Conservation (phyloP, 2,329 filamentous ascomycete genomes). For the Sporothrix mexicana region DNA sequence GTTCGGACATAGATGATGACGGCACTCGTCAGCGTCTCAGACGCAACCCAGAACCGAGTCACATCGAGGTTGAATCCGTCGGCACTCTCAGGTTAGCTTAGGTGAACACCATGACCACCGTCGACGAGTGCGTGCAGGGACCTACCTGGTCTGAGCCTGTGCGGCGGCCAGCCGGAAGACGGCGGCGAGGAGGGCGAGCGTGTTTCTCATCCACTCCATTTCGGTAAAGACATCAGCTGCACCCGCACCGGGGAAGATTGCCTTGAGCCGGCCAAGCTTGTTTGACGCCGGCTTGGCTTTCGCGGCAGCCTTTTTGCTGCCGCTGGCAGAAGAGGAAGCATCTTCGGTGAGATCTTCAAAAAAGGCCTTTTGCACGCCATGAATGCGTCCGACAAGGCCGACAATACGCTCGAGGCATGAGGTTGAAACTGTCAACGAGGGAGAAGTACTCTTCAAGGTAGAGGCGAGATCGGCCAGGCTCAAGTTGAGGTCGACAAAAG, state of each 20-base stretch:
- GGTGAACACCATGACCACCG: too few species aligned
- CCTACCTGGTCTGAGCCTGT: neutral
- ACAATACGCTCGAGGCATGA: conserved; percentile 26
- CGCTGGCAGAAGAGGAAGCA: neutral
- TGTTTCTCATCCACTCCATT: conserved; percentile 38
- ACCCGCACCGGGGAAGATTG: conserved; percentile 33
- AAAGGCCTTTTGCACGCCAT: conserved; percentile 32
- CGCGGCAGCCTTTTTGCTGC: conserved; percentile 18
- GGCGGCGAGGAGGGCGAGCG: conserved; percentile 30
- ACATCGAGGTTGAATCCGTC: neutral
- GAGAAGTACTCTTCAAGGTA: conserved; percentile 7
- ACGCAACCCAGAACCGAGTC: conserved; percentile 6
- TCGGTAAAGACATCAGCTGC: conserved; percentile 34
- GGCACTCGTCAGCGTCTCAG: conserved; percentile 30
- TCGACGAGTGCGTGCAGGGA: too few species aligned
- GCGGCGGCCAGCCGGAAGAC: conserved; percentile 28
- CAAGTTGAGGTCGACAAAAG: conserved; percentile 37
- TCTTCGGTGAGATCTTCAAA: conserved; percentile 16
- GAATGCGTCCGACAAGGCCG: conserved; percentile 33
- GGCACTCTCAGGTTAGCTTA: neutral
- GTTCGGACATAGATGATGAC: conserved; percentile 31
- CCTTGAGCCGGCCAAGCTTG: conserved; percentile 34
- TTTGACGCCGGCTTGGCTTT: conserved; percentile 26
- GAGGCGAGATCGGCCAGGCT: conserved; percentile 33
- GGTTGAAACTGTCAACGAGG: neutral